Evolutionary conservation across 192 early-diverging fungal genomes (phyloP), one percentile per base, ranked within the genome.

Genomic region (Backusella sp.): DNA sequence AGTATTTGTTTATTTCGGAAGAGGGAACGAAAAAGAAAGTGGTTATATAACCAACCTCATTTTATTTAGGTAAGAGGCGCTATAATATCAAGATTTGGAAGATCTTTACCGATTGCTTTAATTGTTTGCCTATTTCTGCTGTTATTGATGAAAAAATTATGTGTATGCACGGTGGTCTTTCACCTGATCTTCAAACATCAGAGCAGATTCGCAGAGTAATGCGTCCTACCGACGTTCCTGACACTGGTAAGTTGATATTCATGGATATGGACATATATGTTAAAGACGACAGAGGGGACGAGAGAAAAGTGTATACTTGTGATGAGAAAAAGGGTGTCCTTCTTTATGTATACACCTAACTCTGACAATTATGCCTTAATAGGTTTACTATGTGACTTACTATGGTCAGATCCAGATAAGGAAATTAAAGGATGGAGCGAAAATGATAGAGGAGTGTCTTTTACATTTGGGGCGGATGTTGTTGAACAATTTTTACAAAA

Each of bases 1-100:
- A 14, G 56, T 62, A 12, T 28, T 23, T 14, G 11, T 62, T 56
- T 56, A 9, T 56, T 56, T 62, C 8, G 23, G 56, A 28, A 14
- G 56, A 62, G 56, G 9, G 19, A 28, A 21, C 12, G 23, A 26
- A 12, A 52, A 59, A 26, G 23, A 59, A 21, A 12, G 11, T 62
- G 56, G 11, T 28, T 62, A 56, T 56, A 56, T 56, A 56, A 56
- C 2, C 1, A 3, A 26, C 23, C 23, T 28, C 37, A 39, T 59
- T 62, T 62, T 62, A 62, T 28, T 21, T 62, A 62, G 56, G 56
- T 28, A 62, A 81, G 83, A 87, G 97, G 80, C 85, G 97, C 73
- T 98, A 98, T 86, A 98, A 99, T 86, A 97, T 98, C 87, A 97
- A 97, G 84, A 86, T 99, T 68, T 99, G 97, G 97, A 99, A 99